Base-by-base conservation (phyloP, 2,329 filamentous ascomycete genomes). In the Paraconiothyrium brasiliense region DNA sequence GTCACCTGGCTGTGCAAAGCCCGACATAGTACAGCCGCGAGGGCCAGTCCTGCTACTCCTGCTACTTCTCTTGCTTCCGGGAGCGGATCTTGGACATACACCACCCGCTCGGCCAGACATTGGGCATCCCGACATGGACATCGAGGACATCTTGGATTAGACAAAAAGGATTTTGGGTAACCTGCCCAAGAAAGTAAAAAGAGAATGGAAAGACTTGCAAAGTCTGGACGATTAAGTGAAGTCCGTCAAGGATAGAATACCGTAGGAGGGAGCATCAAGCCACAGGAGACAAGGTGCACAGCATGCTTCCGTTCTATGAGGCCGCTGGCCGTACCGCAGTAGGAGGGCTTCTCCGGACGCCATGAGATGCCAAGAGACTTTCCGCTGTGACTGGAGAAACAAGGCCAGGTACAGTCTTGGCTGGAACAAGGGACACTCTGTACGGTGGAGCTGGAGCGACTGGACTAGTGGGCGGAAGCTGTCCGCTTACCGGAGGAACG, bases 21-120 rank as follows among this genome's bases (percentile, higher is more conserved):
- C 69, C 30, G 68, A 72, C 46, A 72, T 66, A 54, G 68, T 69
- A 55, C 69, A 72, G n/a, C 69, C 69, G 41, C 69, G 61, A 13
- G 69, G 69, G 11, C 69, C 69, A 51, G 56, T 66, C 44, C 52
- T 59, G 39, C 60, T 69, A 10, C 58, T 66, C 39, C 52, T 59
- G 44, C 60, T 70, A 10, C 57, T 55, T 46, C 55, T 63, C 34
- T 56, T 67, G 49, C 63, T 67, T n/a, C 60, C 61, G 52, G 61
- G 39, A 47, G 44, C 47, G 14, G 64, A 64, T 16, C 60, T 65
- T 39, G 68, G 67, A 34, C 69, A 72, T 34, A 47, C 51, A 54
- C 47, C 54, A 34, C 65, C 63, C 24, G 60, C 62, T 30, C 60
- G 52, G 27, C 68, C 67, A 43, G 69, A 70, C 11, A 69, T 59